Conservation (phyloP, 2,329 filamentous ascomycete genomes). For the Dactylellina sp. region DNA sequence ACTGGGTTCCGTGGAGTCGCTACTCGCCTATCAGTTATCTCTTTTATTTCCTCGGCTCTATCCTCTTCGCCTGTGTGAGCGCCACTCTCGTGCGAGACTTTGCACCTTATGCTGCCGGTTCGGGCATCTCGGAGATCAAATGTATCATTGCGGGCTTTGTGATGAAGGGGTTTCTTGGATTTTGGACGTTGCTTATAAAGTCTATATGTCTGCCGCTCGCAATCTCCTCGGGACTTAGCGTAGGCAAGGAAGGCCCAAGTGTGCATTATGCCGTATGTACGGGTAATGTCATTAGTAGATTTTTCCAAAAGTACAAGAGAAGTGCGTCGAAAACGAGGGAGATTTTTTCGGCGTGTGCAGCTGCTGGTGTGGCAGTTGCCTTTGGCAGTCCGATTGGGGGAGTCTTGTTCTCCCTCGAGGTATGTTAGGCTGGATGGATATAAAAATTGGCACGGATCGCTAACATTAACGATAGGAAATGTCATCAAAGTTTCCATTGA, state of each 20-base stretch:
- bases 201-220: slow-evolving; percentile 89
- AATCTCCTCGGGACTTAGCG: slow-evolving; percentile 91
- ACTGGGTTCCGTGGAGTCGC: slow-evolving; percentile 90
- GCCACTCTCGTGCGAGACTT: slow-evolving; percentile 89
- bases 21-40: slow-evolving; percentile 84
- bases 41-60: slow-evolving; percentile 86
- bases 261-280: slow-evolving; percentile 99
- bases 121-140: slow-evolving; percentile 98
- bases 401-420: slow-evolving; percentile 92
- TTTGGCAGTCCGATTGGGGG: slow-evolving; percentile 98
- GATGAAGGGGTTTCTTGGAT: slow-evolving; percentile 97
- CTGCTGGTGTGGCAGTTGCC: slow-evolving; percentile 93
- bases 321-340: slow-evolving; percentile 96
- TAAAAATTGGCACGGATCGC: background rate
- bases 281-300: slow-evolving; percentile 91
- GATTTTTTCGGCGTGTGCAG: slow-evolving; percentile 92
- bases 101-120: slow-evolving; percentile 94
- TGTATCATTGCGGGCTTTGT: slow-evolving; percentile 98
- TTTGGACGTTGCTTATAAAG: slow-evolving; percentile 93
- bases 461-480: slow-evolving; percentile 73
- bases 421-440: slow-evolving; percentile 58
- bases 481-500: slow-evolving; percentile 94
- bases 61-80: slow-evolving; percentile 82
- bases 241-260: slow-evolving; percentile 96
- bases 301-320: slow-evolving; percentile 90